A percentile compares a stretch with the other conserved stretches of the same genome.
phyloP scores from a whole-genome alignment of 2,329 filamentous ascomycete species.

The Grosmannia huntii region DNA sequence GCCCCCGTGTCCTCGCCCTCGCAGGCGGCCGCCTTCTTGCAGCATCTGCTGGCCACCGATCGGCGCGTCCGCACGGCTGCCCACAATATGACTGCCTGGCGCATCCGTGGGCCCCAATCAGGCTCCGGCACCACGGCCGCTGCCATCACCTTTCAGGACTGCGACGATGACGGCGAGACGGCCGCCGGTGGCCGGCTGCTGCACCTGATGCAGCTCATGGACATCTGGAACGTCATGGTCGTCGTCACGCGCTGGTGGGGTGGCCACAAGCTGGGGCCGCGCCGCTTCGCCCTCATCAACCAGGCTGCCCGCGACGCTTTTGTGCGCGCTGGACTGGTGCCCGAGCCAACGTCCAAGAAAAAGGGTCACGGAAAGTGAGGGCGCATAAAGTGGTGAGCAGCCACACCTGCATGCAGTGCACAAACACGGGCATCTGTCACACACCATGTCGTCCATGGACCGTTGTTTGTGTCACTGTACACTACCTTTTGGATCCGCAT shows the following conservation, averaged over 20 bases:
- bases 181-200: slow-evolving; percentile 77
- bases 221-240: slow-evolving; percentile 83
- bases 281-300: slow-evolving; percentile 85
- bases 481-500: too few relatives aligned
- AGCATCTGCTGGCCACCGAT: slow-evolving; percentile 68
- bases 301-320: slow-evolving; percentile 72
- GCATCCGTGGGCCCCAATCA: slow-evolving; percentile 51
- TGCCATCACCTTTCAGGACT: slow-evolving; percentile 62
- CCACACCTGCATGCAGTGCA: too few relatives aligned
- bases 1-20: slow-evolving; percentile 55
- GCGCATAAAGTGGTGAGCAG: too few relatives aligned
- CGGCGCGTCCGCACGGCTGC: slow-evolving; percentile 76
- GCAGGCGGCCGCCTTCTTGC: slow-evolving; percentile 58
- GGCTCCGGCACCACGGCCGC: slow-evolving; percentile 21
- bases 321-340: slow-evolving; percentile 59
- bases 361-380: slow-evolving; percentile 24
- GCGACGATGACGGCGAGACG: slow-evolving; percentile 90
- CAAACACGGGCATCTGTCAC: too few relatives aligned
- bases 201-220: slow-evolving; percentile 90
- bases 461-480: too few relatives aligned
- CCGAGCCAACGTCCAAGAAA: slow-evolving; percentile 34
- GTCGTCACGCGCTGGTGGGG: slow-evolving; percentile 95
- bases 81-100: slow-evolving; percentile 93
- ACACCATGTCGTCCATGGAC: too few relatives aligned
- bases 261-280: slow-evolving; percentile 75